Percentiles rank a stretch among this genome's conserved stretches.
Evolutionary conservation across 2,329 filamentous ascomycete genomes (phyloP).

Genomic region (Penicillium capsulatum): DNA sequence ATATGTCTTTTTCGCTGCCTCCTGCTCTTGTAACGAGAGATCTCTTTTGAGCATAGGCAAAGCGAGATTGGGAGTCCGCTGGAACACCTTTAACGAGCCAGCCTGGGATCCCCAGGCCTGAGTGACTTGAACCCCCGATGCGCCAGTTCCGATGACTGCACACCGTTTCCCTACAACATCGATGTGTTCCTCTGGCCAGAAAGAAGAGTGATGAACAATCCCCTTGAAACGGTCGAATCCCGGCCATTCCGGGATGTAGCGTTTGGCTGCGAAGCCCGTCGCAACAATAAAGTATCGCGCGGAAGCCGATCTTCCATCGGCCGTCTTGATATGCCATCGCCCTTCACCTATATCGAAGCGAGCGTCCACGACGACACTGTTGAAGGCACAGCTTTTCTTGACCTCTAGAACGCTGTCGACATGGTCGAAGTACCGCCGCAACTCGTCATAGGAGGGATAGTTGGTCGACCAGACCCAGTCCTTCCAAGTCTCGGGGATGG

Average conservation of each 20-base stretch:
- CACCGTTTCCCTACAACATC: constrained; percentile 49
- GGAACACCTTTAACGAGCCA: constrained; percentile 56
- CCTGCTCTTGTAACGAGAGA: constrained; percentile 51
- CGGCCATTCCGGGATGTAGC: constrained; percentile 40
- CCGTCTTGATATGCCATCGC: too few species aligned
- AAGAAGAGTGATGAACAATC: constrained; percentile 52
- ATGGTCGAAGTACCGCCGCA: too few species aligned
- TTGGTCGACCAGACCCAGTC: too few species aligned
- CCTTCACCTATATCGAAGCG: too few species aligned
- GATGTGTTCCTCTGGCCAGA: constrained; percentile 49
- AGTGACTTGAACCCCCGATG: constrained; percentile 53
- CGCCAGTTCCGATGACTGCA: constrained; percentile 54
- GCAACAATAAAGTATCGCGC: too few species aligned
- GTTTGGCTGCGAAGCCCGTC: constrained; percentile 32
- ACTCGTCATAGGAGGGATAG: too few species aligned
- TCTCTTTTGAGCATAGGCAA: constrained; percentile 56
- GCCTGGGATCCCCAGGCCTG: constrained; percentile 57
- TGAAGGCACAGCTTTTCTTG: too few species aligned
- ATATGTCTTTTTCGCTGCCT: constrained; percentile 45
- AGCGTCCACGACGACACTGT: too few species aligned
- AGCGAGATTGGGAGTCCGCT: constrained; percentile 63
- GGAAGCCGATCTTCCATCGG: too few species aligned
- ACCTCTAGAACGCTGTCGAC: too few species aligned
- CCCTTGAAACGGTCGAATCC: constrained; percentile 48
- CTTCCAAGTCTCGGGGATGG: too few species aligned